Base-by-base conservation (phyloP, 371 early-diverging fungal genomes). In the Mucor piriformis region DNA sequence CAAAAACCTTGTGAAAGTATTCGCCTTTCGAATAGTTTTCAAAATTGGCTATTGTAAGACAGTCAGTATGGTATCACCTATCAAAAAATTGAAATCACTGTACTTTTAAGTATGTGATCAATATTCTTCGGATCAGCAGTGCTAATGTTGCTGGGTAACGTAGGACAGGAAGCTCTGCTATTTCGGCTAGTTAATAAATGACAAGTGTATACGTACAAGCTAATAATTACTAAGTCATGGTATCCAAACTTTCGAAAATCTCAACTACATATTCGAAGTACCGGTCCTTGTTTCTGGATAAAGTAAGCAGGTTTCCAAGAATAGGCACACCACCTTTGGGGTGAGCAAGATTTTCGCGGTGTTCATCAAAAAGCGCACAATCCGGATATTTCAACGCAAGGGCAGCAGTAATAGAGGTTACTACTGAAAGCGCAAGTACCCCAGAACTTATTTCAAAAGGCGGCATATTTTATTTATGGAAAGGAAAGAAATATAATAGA, bases 1-100 rank as follows among this genome's bases (percentile, higher is more conserved):
- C 35, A 29, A 65, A 66, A 11, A 66, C 60, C 12, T 32, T 35
- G 35, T 69, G 54, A 40, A 79, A 70, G 23, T 63, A 47, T 1
- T 74, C 69, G 2, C 76, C 74, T 35, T 79, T 79, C 33, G 64
- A 55, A 40, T 78, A 78, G 44, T 74, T 74, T 40, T 70, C 69
- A 54, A 78, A 78, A 24, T 77, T 77, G 34, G 58, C 77, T 76
- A 57, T 21, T 44, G 13, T 18, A 54, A 18, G 3, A 20, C 6
- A 25, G 20, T 47, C 8, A 5, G 29, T 18, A n/a, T 47, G 1
- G 15, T n/a, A 54, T 7, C 21, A 21, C 8, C n/a, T 18, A 48
- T 20, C 18, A 15, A 40, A 13, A 25, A n/a, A n/a, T n/a, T n/a
- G n/a, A n/a, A n/a, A n/a, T n/a, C n/a, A n/a, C n/a, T n/a, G n/a